Evolutionary conservation across 2,329 filamentous ascomycete species (phyloP).

Genomic region (Neurospora crassa): DNA sequence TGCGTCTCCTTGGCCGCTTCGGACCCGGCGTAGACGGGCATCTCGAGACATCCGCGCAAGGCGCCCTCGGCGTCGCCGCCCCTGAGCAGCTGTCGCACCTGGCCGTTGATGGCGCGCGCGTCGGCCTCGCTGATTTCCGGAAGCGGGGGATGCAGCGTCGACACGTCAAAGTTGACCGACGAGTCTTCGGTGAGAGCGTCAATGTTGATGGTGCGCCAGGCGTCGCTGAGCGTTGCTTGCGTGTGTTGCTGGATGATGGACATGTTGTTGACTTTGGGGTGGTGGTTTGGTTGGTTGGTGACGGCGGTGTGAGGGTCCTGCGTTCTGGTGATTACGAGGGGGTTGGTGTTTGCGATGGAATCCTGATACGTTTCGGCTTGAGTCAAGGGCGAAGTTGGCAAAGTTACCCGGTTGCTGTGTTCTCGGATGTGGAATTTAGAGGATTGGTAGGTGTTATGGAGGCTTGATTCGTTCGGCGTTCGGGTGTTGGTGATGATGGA

Average conservation of each 20-base stretch:
- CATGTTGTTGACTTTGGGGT: slow-evolving; percentile 34
- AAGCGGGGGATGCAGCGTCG: slow-evolving; percentile 68
- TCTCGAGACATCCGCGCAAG: slow-evolving; percentile 73
- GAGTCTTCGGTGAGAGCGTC: slow-evolving; percentile 87
- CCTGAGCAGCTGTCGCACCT: slow-evolving; percentile 79
- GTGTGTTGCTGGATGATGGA: slow-evolving; percentile 60
- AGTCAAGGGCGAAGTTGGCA: background rate
- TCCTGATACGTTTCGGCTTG: background rate
- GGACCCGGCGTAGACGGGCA: slow-evolving; percentile 61
- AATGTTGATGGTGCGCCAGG: slow-evolving; percentile 87
- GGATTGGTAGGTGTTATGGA: background rate
- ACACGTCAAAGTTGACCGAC: slow-evolving; percentile 80
- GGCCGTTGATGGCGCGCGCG: slow-evolving; percentile 65
- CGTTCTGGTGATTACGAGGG: background rate
- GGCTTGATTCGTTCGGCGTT: background rate
- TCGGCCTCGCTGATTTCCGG: slow-evolving; percentile 67
- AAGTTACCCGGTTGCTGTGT: background rate
- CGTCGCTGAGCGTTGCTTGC: slow-evolving; percentile 49
- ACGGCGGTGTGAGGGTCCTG: background rate
- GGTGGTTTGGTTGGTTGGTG: background rate
- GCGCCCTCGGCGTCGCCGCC: slow-evolving; percentile 84
- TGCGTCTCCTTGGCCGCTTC: slow-evolving; percentile 65
- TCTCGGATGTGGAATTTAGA: background rate
- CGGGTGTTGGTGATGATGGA: background rate
- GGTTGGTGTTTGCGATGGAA: background rate